phyloP scores from a whole-genome alignment of 1,139 yeast species.

The Eremothecium cymbalariae region DNA sequence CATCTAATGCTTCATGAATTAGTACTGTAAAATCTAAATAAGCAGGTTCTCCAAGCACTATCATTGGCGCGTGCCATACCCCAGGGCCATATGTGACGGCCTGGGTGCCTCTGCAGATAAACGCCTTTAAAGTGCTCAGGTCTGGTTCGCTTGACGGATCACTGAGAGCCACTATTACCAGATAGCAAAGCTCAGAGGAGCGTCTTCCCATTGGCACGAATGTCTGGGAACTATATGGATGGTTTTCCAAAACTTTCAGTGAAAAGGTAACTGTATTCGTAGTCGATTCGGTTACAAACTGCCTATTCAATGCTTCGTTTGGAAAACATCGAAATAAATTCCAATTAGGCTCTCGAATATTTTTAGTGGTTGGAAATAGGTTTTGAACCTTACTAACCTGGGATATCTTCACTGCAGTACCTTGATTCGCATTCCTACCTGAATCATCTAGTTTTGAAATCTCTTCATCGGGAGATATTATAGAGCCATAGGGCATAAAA shows the following conservation, averaged over 20 bases:
- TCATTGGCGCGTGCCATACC: conserved; percentile 90
- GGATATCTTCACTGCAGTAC: conserved; percentile 78
- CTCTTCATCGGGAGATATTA: conserved; percentile 50
- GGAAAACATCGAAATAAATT: conserved; percentile 78
- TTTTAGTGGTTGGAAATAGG: conserved; percentile 37
- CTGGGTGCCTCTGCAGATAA: conserved; percentile 71
- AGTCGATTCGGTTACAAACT: conserved; percentile 18
- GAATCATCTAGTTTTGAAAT: conserved; percentile 37
- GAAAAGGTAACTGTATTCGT: conserved; percentile 34
- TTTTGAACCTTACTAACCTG: conserved; percentile 64
- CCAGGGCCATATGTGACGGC: conserved; percentile 82
- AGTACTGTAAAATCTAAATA: conserved; percentile 76
- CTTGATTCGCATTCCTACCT: conserved; percentile 60
- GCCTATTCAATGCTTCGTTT: conserved; percentile 50
- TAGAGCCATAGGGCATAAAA: conserved; percentile 46
- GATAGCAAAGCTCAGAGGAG: conserved; percentile 42
- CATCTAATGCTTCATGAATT: conserved; percentile 51
- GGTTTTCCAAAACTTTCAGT: conserved; percentile 75
- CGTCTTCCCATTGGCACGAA: conserved; percentile 79
- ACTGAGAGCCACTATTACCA: conserved; percentile 73
- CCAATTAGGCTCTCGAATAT: conserved; percentile 54
- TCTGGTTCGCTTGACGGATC: conserved; percentile 47
- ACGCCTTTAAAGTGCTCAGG: conserved; percentile 51
- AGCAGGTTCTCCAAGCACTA: conserved; percentile 44
- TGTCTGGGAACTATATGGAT: conserved; percentile 85